phyloP scores from a whole-genome alignment of 345 rosid genomes.

The Bretschneidera sinensis region DNA sequence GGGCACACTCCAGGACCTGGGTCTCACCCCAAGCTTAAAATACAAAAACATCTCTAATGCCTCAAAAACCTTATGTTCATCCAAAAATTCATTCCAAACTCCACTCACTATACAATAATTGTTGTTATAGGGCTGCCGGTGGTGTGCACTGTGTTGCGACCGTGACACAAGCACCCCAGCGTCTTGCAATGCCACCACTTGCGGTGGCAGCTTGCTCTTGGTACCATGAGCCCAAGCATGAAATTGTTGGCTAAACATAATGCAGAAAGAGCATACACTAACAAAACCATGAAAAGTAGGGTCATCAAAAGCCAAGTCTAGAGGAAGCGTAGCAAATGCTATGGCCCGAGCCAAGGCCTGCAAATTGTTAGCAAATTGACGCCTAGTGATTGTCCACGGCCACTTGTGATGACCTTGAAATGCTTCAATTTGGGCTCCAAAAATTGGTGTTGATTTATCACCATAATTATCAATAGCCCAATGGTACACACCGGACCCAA shows the following conservation, averaged over 20 bases:
- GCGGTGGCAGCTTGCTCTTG: conserved; percentile 70
- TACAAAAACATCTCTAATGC: conserved; percentile 70
- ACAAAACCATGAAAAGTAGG: conserved; percentile 52
- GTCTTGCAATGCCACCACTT: conserved; percentile 65
- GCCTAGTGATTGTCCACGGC: conserved; percentile 87
- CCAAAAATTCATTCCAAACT: conserved; percentile 66
- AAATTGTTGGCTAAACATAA: conserved; percentile 88
- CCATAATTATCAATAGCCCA: conserved; percentile 96
- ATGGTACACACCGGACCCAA: conserved; percentile 86
- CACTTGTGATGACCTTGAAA: conserved; percentile 91
- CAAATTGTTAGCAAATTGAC: conserved; percentile 82
- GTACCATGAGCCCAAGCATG: conserved; percentile 97
- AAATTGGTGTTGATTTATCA: conserved; percentile 56
- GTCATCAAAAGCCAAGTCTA: conserved; percentile 44
- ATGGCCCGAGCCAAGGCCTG: conserved; percentile 59
- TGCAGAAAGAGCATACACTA: conserved; percentile 54
- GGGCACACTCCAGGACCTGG: conserved; percentile 86
- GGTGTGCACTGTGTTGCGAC: conserved; percentile 64
- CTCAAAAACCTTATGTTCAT: conserved; percentile 55
- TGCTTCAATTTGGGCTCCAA: conserved; percentile 79
- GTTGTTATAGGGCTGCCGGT: conserved; percentile 74
- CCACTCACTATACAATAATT: conserved; percentile 93
- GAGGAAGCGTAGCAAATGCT: conserved; percentile 56
- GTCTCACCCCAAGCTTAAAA: conserved; percentile 52
- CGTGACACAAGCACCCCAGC: conserved; percentile 66